Evolutionary conservation across 2,329 filamentous ascomycete genomes (phyloP).

Genomic region (Fusarium xylarioides): DNA sequence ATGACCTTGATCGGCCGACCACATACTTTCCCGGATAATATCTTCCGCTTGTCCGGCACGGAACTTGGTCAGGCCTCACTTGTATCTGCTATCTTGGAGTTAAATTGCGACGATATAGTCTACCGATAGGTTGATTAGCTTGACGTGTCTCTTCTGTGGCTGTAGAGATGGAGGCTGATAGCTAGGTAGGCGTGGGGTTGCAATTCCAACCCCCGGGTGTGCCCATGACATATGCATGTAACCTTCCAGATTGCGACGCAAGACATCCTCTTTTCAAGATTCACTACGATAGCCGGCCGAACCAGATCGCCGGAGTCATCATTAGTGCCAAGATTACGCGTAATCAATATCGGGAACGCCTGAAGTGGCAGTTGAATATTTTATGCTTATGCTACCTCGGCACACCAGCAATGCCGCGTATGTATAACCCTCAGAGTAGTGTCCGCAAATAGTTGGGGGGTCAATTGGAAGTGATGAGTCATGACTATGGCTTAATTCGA

Average conservation of each 20-base stretch:
- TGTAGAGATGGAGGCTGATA: too few species aligned
- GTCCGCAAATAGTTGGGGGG: not conserved
- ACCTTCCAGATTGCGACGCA: not conserved
- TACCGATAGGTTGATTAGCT: fast-evolving
- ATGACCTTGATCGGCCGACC: fast-evolving
- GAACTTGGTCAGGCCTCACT: fast-evolving
- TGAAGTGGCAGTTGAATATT: too few species aligned
- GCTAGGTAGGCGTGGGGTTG: fast-evolving
- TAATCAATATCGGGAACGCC: not conserved
- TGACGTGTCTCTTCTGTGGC: not conserved
- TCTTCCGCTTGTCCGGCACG: too few species aligned
- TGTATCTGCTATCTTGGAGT: fast-evolving
- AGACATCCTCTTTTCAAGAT: not conserved
- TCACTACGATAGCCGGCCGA: fast-evolving
- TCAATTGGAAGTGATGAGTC: fast-evolving
- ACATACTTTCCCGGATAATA: fast-evolving
- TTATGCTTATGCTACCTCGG: not conserved
- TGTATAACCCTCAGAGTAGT: fast-evolving
- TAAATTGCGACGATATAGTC: fast-evolving
- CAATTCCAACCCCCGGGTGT: not conserved
- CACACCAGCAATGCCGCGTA: not conserved
- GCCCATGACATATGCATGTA: not conserved
- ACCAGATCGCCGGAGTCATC: not conserved
- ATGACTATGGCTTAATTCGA: fast-evolving
- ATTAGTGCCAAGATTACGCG: not conserved